Conservation (phyloP, 306 rosid genomes). For the Neltuma alba region DNA sequence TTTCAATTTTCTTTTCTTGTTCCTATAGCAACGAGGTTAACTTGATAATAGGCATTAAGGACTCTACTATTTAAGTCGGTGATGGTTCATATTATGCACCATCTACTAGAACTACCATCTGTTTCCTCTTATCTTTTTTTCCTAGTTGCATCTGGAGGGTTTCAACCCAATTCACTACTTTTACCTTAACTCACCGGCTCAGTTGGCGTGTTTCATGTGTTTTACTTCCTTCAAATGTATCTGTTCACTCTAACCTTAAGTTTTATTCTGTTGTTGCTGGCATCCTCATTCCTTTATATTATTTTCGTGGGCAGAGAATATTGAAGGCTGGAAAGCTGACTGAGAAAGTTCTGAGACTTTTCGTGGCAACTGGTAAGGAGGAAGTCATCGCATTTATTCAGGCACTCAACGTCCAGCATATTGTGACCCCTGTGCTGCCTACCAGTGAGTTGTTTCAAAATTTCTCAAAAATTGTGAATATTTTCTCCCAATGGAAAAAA, state of each 20-base stretch:
- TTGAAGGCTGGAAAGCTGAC: constrained; percentile 86
- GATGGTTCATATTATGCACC: neutral
- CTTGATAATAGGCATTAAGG: constrained; percentile 4
- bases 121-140: neutral
- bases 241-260: constrained; percentile 4
- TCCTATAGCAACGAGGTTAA: constrained; percentile 3
- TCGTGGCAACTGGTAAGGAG: constrained; percentile 80
- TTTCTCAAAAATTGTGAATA: constrained; percentile 7
- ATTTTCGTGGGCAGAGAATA: constrained; percentile 66
- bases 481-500: constrained; percentile 17
- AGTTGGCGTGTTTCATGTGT: constrained; percentile 2
- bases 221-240: neutral
- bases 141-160: neutral
- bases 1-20: constrained; percentile 20
- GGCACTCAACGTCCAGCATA: constrained; percentile 76
- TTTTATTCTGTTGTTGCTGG: constrained; percentile 24
- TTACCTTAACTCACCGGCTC: neutral
- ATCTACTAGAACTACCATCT: constrained; percentile 5
- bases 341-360: constrained; percentile 83
- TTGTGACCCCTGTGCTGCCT: constrained; percentile 82
- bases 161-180: neutral
- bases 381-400: constrained; percentile 80
- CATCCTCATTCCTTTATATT: constrained; percentile 18
- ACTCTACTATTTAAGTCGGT: neutral
- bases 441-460: constrained; percentile 69